phyloP scores from a whole-genome alignment of 495 filamentous ascomycete species.

The Astrothelium subdiscretum region DNA sequence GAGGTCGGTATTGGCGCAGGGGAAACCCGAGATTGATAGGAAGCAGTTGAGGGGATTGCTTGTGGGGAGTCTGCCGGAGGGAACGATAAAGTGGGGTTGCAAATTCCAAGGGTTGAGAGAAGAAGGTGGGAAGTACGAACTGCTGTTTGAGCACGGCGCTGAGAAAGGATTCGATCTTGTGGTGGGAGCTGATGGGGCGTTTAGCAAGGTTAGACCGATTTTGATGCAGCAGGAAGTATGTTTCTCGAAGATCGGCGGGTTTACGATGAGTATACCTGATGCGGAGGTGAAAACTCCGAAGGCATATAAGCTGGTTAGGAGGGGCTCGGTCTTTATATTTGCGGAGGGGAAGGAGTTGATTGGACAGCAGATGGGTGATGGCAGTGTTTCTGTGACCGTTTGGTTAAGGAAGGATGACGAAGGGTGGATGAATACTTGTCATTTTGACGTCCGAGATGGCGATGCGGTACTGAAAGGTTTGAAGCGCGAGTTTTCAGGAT shows the following conservation, averaged over 20 bases:
- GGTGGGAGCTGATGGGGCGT: slow-evolving; percentile 51
- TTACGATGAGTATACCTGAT: slow-evolving; percentile 17
- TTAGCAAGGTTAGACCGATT: slow-evolving; percentile 39
- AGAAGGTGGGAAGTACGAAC: slow-evolving; percentile 10
- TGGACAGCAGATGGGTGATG: neutral
- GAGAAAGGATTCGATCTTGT: slow-evolving; percentile 39
- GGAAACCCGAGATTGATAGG: slow-evolving; percentile 5
- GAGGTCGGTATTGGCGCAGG: neutral
- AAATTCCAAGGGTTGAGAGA: slow-evolving; percentile 21
- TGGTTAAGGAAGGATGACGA: neutral
- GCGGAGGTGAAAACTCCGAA: slow-evolving; percentile 13
- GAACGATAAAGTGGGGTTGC: slow-evolving; percentile 33
- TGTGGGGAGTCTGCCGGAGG: slow-evolving; percentile 24
- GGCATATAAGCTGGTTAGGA: neutral
- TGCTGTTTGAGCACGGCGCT: slow-evolving; percentile 17
- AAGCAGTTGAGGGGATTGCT: slow-evolving; percentile 2
- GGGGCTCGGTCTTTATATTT: neutral
- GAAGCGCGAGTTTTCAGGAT: neutral
- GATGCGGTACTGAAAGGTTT: neutral
- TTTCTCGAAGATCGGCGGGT: slow-evolving; percentile 34
- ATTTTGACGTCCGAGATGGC: neutral
- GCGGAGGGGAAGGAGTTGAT: neutral
- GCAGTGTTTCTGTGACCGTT: neutral
- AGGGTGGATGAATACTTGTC: neutral
- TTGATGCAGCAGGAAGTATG: slow-evolving; percentile 36